phyloP scores from a whole-genome alignment of 78 protist species.

The Anaeramoeba flamelloides region DNA sequence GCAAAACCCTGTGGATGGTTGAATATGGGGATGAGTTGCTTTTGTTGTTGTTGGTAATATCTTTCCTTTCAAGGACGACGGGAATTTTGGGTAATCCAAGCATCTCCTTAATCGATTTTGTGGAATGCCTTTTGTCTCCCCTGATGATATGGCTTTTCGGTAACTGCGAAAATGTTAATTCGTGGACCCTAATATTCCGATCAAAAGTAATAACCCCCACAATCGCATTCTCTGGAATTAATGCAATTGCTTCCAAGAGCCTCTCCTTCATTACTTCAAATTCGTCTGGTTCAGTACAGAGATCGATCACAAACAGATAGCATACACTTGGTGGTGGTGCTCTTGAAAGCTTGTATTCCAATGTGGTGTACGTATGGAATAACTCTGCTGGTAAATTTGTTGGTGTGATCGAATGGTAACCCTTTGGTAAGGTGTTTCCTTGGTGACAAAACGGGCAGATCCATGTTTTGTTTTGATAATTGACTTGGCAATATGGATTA shows the following conservation, averaged over 20 bases:
- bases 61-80: neutral
- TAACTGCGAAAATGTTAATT: neutral
- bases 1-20: conserved; percentile 14
- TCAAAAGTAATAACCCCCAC: conserved; percentile 92
- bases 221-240: conserved; percentile 58
- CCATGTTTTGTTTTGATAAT: conserved; percentile 19
- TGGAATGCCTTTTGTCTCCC: neutral
- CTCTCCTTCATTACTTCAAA: conserved; percentile 58
- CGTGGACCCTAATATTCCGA: conserved; percentile 34
- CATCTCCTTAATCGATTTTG: neutral
- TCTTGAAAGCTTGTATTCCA: neutral
- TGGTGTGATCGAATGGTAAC: conserved; percentile 53
- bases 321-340: conserved; percentile 51
- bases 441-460: conserved; percentile 74
- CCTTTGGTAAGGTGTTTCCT: conserved; percentile 74
- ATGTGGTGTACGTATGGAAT: conserved; percentile 7
- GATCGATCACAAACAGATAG: conserved; percentile 76
- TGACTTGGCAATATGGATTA: neutral
- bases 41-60: neutral
- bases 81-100: neutral
- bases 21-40: neutral
- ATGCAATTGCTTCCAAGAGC: conserved; percentile 49
- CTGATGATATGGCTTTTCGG: neutral
- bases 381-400: conserved; percentile 73
- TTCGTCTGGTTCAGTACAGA: conserved; percentile 58